phyloP scores from a whole-genome alignment of 2,329 filamentous ascomycete species.

The Fusarium tanahbumbuense region DNA sequence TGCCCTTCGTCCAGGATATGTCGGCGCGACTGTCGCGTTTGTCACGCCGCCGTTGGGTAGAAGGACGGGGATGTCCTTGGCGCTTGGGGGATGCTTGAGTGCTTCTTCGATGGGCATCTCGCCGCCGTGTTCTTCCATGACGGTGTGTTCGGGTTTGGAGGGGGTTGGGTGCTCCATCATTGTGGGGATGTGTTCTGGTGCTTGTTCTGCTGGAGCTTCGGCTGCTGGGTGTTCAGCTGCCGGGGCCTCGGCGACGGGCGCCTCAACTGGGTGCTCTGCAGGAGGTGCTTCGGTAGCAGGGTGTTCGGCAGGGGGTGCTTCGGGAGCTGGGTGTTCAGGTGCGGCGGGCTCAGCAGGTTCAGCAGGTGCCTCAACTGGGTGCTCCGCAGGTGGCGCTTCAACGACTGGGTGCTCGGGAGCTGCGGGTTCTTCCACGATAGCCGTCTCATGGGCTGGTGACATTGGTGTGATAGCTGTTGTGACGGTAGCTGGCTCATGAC shows the following conservation, averaged over 20 bases:
- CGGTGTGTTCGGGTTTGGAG: neutral
- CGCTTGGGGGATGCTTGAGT: neutral
- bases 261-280: neutral
- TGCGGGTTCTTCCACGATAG: neutral
- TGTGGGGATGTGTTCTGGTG: neutral
- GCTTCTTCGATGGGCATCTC: constrained; percentile 20
- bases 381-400: neutral
- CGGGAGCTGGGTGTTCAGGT: neutral
- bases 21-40: neutral
- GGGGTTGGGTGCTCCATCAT: neutral
- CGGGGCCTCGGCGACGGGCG: neutral
- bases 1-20: constrained; percentile 21
- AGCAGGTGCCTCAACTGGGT: neutral
- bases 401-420: neutral
- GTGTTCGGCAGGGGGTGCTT: neutral
- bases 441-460: neutral
- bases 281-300: neutral
- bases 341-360: neutral
- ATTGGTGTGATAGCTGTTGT: neutral
- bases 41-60: constrained; percentile 12
- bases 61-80: constrained; percentile 5
- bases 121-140: neutral
- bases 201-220: neutral
- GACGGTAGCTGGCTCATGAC: neutral
- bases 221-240: neutral